Conservation (phyloP, 768 basidiomycete species). For the Daedalea quercina region DNA sequence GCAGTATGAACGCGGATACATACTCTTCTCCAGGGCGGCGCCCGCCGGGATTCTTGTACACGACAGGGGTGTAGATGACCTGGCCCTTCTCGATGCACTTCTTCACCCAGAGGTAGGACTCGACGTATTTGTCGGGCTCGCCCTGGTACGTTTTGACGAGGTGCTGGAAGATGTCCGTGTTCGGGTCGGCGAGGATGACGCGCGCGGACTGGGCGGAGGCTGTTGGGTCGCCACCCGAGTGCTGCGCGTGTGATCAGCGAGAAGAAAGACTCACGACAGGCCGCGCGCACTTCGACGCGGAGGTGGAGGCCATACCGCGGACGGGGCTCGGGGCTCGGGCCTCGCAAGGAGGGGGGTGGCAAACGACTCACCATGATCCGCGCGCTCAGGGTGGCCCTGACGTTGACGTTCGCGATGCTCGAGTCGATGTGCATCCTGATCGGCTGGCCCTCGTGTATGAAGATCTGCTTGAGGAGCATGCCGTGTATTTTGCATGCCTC, state of each 20-base stretch:
- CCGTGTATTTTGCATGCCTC: conserved; percentile 81
- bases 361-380: conserved; percentile 55
- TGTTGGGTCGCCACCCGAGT: conserved; percentile 75
- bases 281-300: too few species aligned
- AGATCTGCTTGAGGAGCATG: conserved; percentile 69
- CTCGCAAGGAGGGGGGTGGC: too few species aligned
- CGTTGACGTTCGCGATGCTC: conserved; percentile 75
- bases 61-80: conserved; percentile 63
- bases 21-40: conserved; percentile 78
- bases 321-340: too few species aligned
- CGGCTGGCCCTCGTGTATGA: conserved; percentile 55
- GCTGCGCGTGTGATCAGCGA: conserved; percentile 33
- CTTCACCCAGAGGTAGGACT: conserved; percentile 80
- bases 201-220: conserved; percentile 65
- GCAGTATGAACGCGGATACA: conserved; percentile 14
- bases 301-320: not conserved
- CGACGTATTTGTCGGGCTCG: conserved; percentile 66
- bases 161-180: conserved; percentile 68
- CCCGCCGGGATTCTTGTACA: conserved; percentile 82
- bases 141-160: conserved; percentile 69
- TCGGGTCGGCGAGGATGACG: conserved; percentile 75
- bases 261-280: too few species aligned
- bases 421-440: conserved; percentile 77
- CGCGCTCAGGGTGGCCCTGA: conserved; percentile 54
- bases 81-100: conserved; percentile 68